A percentile compares a stretch with the other conserved stretches of the same genome.
phyloP scores from a whole-genome alignment of 2,329 filamentous ascomycete species.

The Corniculantispora saksenae region DNA sequence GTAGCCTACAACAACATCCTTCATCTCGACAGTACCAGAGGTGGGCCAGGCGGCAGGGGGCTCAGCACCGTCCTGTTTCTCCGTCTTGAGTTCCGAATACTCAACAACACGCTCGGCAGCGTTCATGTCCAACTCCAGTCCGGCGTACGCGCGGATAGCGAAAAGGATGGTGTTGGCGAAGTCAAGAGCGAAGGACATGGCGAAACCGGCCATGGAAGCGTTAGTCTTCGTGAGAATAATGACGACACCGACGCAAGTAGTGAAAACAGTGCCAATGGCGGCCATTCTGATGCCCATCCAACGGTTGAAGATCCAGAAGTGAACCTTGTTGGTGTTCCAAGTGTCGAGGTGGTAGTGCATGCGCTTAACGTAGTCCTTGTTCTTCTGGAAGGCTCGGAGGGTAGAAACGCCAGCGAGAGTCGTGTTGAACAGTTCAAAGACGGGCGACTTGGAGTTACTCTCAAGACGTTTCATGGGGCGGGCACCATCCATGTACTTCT shows the following conservation, averaged over 20 bases:
- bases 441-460: conserved; percentile 73
- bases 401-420: conserved; percentile 72
- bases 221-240: conserved; percentile 63
- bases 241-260: conserved; percentile 63
- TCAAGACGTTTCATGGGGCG: conserved; percentile 77
- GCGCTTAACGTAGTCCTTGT: conserved; percentile 63
- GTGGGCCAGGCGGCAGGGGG: conserved; percentile 75
- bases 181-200: conserved; percentile 70
- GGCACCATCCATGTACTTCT: conserved; percentile 67
- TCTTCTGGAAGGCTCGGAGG: conserved; percentile 74
- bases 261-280: conserved; percentile 68
- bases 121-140: conserved; percentile 77
- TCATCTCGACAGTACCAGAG: conserved; percentile 71
- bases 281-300: conserved; percentile 77
- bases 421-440: conserved; percentile 78
- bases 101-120: conserved; percentile 75
- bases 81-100: conserved; percentile 69
- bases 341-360: conserved; percentile 72
- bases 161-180: conserved; percentile 66
- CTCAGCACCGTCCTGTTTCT: conserved; percentile 60
- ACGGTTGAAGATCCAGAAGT: conserved; percentile 71
- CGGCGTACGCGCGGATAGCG: conserved; percentile 67
- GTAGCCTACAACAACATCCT: conserved; percentile 71
- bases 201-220: conserved; percentile 73
- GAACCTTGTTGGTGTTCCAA: conserved; percentile 65